A percentile compares a stretch with the other conserved stretches of the same genome.
These are phyloP conservation scores for Blastomyces gilchristii DNA, from an alignment of 2,329 filamentous ascomycete genomes.

Conservation along the genomic window DNA sequence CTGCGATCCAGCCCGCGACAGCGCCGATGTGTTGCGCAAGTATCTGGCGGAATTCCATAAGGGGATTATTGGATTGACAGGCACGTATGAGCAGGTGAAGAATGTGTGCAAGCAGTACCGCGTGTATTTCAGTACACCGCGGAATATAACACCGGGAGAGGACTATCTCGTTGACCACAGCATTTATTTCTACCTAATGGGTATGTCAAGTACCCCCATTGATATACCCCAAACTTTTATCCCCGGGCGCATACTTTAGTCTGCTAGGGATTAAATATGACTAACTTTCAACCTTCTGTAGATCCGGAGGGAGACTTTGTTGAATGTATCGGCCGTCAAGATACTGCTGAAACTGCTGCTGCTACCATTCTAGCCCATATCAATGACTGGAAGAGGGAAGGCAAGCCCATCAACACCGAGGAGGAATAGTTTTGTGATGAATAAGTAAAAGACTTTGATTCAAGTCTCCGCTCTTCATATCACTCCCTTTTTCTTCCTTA, in stretches of 20 bases:
- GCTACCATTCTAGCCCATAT: constrained; percentile 79
- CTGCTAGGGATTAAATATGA: not conserved
- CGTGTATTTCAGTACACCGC: constrained; percentile 92
- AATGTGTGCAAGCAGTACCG: constrained; percentile 88
- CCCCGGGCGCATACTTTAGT: not conserved
- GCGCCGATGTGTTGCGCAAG: constrained; percentile 67
- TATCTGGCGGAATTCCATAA: constrained; percentile 90
- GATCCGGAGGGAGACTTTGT: constrained; percentile 97
- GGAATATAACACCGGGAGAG: constrained; percentile 78
- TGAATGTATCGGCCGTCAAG: constrained; percentile 88
- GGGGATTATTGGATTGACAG: constrained; percentile 76
- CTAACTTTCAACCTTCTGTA: constrained; percentile 20
- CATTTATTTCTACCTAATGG: constrained; percentile 99
- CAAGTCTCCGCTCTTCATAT: constrained; percentile 4
- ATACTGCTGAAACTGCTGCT: constrained; percentile 77
- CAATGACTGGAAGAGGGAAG: constrained; percentile 57
- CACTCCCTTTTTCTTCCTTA: not conserved
- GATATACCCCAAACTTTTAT: not conserved
- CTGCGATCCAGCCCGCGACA: constrained; percentile 88
- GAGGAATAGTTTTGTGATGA: constrained; percentile 1
- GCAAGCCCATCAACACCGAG: constrained; percentile 41
- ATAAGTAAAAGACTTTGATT: not conserved
- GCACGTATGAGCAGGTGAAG: constrained; percentile 89
- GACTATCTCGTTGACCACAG: constrained; percentile 98
- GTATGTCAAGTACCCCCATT: constrained; percentile 34